These are phyloP conservation scores for Pyrus betulifolia DNA, from an alignment of 306 rosid species.

Conservation along the genomic window DNA sequence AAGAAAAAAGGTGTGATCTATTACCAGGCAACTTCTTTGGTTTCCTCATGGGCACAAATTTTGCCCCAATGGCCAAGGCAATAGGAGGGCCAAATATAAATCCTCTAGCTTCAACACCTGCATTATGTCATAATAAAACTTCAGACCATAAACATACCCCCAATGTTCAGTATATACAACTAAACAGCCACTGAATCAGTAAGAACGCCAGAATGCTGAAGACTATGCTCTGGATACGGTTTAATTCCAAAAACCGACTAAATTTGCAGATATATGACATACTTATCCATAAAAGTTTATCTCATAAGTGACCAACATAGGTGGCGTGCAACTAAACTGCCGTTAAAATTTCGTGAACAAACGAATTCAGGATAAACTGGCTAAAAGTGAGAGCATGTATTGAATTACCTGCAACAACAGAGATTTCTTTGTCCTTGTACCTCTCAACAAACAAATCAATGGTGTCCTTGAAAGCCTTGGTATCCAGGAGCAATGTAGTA, in stretches of 20 bases:
- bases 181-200: background rate
- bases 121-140: slow-evolving; percentile 7
- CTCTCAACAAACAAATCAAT: slow-evolving; percentile 94
- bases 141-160: background rate
- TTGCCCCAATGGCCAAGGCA: slow-evolving; percentile 97
- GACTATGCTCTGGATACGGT: too few relatives aligned
- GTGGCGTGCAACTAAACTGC: background rate
- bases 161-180: slow-evolving; percentile 1
- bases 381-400: background rate
- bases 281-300: too few relatives aligned
- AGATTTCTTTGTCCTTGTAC: slow-evolving; percentile 65
- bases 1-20: background rate
- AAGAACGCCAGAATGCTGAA: background rate
- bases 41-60: slow-evolving; percentile 96
- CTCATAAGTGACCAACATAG: too few relatives aligned
- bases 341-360: background rate
- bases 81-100: slow-evolving; percentile 98
- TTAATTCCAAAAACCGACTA: too few relatives aligned
- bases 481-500: slow-evolving; percentile 88
- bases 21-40: slow-evolving; percentile 98
- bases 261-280: too few relatives aligned
- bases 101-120: slow-evolving; percentile 96
- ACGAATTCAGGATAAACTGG: background rate
- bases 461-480: slow-evolving; percentile 82
- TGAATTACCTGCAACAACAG: slow-evolving; percentile 86